Evolutionary conservation across 2,329 filamentous ascomycete species (phyloP).

Genomic region (Colletotrichum camelliae): DNA sequence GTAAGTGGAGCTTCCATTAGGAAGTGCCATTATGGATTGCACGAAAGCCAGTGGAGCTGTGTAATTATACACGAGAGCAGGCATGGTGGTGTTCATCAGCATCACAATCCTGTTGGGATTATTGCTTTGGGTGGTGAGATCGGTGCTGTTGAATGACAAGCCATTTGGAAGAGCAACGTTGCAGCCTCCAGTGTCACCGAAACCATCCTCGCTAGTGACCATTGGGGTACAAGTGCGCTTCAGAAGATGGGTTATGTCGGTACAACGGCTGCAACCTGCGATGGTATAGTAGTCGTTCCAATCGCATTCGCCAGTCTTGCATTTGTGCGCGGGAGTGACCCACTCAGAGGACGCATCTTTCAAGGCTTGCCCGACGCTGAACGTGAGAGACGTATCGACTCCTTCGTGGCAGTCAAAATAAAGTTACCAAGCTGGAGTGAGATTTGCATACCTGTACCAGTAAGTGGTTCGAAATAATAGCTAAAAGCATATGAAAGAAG

Average conservation of each 20-base stretch:
- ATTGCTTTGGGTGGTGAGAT: background rate
- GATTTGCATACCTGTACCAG: background rate
- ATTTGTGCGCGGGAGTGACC: background rate
- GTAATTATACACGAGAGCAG: conserved; percentile 1
- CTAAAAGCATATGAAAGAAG: background rate
- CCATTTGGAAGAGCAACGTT: background rate
- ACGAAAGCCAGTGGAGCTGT: background rate
- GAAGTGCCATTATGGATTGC: background rate
- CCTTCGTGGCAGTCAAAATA: background rate
- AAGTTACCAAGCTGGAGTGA: background rate
- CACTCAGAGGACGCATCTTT: background rate
- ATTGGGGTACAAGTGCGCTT: background rate
- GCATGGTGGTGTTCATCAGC: background rate
- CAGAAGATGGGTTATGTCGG: background rate
- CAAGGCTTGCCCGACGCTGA: background rate
- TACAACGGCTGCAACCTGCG: background rate
- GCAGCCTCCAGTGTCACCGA: background rate
- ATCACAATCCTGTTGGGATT: background rate
- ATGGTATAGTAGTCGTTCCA: background rate
- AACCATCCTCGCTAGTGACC: background rate
- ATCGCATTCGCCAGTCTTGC: background rate
- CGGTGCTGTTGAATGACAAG: background rate
- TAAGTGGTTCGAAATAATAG: background rate
- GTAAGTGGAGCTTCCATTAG: background rate
- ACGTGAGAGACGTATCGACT: background rate